These are phyloP conservation scores for Tuber indicum DNA, from an alignment of 495 filamentous ascomycete genomes.

Conservation along the genomic window DNA sequence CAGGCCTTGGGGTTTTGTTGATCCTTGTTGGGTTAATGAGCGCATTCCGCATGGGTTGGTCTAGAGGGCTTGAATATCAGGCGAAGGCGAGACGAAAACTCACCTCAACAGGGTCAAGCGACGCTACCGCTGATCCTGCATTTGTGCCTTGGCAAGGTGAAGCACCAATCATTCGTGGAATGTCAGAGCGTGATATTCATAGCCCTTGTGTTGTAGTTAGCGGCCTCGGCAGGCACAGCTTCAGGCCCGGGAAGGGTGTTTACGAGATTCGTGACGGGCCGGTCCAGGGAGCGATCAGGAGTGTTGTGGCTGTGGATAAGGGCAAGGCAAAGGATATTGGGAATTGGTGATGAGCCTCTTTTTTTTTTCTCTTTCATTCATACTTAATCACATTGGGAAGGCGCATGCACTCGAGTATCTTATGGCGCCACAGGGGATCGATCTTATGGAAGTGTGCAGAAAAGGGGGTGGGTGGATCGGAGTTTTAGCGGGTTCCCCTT, in stretches of 20 bases:
- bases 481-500: background rate
- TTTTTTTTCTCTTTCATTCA: background rate
- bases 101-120: background rate
- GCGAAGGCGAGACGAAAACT: background rate
- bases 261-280: conserved; percentile 23
- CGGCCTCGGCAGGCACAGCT: conserved; percentile 26
- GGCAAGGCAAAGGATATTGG: conserved; percentile 17
- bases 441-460: conserved; percentile 10
- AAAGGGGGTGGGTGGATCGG: conserved; percentile 18
- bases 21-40: conserved; percentile 31
- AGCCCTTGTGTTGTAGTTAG: background rate
- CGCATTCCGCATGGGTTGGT: conserved; percentile 32
- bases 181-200: conserved; percentile 18
- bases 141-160: conserved; percentile 18
- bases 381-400: background rate
- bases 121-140: background rate
- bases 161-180: conserved; percentile 9
- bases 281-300: background rate
- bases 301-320: background rate
- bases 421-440: background rate
- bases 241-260: conserved; percentile 26
- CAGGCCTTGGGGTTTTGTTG: conserved; percentile 17
- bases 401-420: background rate
- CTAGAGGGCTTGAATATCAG: conserved; percentile 22
- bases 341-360: conserved; percentile 4